phyloP scores from a whole-genome alignment of 2,329 filamentous ascomycete species.

The Endothia cerciana region DNA sequence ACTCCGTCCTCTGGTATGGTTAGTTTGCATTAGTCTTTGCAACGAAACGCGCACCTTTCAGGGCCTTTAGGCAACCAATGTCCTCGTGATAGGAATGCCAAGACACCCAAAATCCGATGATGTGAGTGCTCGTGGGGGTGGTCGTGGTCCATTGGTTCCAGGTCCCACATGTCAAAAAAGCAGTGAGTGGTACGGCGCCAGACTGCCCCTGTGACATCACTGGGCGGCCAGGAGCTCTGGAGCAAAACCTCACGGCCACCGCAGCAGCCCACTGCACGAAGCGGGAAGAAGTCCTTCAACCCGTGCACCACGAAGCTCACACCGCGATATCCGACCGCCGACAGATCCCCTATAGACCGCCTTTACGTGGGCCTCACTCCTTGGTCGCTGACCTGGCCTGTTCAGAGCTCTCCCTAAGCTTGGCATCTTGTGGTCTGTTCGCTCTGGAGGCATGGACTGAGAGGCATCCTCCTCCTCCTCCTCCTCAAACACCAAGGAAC shows the following conservation, averaged over 20 bases:
- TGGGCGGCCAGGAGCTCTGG: slow-evolving; percentile 3
- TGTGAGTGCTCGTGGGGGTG: slow-evolving; percentile 1
- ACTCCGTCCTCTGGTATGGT: neutral
- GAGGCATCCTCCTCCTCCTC: neutral
- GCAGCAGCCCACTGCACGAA: neutral
- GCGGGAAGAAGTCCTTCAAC: too few species aligned
- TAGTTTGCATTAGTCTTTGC: neutral
- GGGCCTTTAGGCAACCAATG: neutral
- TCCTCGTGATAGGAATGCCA: neutral
- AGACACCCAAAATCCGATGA: neutral
- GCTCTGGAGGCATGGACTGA: slow-evolving; percentile 23
- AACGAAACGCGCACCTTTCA: neutral
- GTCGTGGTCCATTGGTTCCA: neutral
- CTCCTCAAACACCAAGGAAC: neutral
- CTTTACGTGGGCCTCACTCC: neutral
- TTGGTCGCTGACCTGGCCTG: neutral
- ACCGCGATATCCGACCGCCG: neutral
- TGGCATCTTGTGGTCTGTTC: neutral
- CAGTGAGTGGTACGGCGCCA: neutral
- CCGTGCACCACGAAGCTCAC: neutral
- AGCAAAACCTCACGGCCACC: neutral
- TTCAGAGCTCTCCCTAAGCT: neutral
- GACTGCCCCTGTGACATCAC: slow-evolving; percentile 11
- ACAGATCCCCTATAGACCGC: neutral
- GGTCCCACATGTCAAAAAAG: slow-evolving; percentile 12